phyloP scores from a whole-genome alignment of 2,329 filamentous ascomycete species.

The Sphaerulina musiva region DNA sequence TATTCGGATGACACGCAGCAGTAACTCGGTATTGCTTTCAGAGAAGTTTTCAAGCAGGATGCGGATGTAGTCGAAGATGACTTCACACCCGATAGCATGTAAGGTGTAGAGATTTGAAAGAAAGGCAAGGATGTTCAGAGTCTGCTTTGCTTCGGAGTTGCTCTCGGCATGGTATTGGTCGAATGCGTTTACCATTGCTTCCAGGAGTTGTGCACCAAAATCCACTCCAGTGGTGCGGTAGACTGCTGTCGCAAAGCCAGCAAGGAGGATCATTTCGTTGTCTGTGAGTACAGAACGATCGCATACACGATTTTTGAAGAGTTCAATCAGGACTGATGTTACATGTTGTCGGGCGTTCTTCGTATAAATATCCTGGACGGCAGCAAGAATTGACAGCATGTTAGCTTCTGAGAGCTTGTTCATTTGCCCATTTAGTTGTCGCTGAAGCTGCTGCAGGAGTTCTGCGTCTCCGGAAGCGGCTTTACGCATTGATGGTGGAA shows the following conservation, averaged over 20 bases:
- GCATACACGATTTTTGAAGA: constrained; percentile 71
- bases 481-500: constrained; percentile 76
- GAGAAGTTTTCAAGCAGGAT: constrained; percentile 66
- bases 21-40: constrained; percentile 80
- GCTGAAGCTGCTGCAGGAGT: constrained; percentile 60
- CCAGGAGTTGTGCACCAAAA: constrained; percentile 80
- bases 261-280: constrained; percentile 83
- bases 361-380: constrained; percentile 77
- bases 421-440: constrained; percentile 79
- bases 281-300: constrained; percentile 74
- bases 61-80: constrained; percentile 88
- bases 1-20: constrained; percentile 74
- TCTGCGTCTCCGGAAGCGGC: constrained; percentile 59
- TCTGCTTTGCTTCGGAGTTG: constrained; percentile 50
- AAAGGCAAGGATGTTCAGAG: constrained; percentile 72
- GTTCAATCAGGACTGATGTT: constrained; percentile 69
- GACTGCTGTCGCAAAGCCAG: constrained; percentile 79
- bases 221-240: constrained; percentile 84
- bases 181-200: constrained; percentile 70
- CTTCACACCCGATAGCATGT: constrained; percentile 71
- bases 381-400: constrained; percentile 71
- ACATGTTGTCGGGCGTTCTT: constrained; percentile 82
- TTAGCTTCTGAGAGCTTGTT: constrained; percentile 92
- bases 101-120: constrained; percentile 88
- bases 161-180: constrained; percentile 41